Evolutionary conservation across 2,329 filamentous ascomycete species (phyloP).

Genomic region (Trichophyton benhamiae): DNA sequence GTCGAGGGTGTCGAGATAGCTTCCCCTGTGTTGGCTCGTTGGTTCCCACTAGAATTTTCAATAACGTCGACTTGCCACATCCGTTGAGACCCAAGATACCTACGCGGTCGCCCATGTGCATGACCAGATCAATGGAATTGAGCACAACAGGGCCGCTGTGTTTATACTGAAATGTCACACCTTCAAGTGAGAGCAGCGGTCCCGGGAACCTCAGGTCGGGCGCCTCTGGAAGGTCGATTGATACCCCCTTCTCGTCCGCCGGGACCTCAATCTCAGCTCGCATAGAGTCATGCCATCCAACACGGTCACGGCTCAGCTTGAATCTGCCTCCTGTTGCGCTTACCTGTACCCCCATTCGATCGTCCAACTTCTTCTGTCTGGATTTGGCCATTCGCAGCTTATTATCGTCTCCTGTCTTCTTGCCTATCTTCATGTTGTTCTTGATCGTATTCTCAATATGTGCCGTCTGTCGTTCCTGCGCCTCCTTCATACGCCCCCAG

Average conservation of each 20-base stretch:
- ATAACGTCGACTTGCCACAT: conserved; percentile 66
- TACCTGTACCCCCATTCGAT: conserved; percentile 65
- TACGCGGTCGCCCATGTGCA: conserved; percentile 61
- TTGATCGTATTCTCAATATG: conserved; percentile 70
- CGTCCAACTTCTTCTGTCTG: conserved; percentile 71
- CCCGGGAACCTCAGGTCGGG: conserved; percentile 63
- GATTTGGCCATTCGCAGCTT: conserved; percentile 77
- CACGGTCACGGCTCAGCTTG: conserved; percentile 64
- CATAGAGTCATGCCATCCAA: conserved; percentile 46
- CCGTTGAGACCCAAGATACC: conserved; percentile 71
- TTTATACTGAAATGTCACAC: conserved; percentile 53
- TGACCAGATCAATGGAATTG: conserved; percentile 52
- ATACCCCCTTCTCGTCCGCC: conserved; percentile 45
- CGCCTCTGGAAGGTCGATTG: conserved; percentile 49
- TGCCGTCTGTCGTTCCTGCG: conserved; percentile 65
- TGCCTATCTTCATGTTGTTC: conserved; percentile 61
- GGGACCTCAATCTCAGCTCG: conserved; percentile 62
- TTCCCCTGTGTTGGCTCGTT: conserved; percentile 49
- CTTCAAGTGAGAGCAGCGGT: conserved; percentile 59
- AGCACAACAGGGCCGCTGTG: conserved; percentile 38
- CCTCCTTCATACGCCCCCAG: conserved; percentile 64
- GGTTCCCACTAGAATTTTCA: conserved; percentile 55
- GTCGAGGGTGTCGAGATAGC: conserved; percentile 53
- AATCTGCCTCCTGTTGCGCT: conserved; percentile 60
- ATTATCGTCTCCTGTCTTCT: conserved; percentile 68